Evolutionary conservation across 176 grass and related monocot genomes (phyloP).

Genomic region (Avena atlantica): DNA sequence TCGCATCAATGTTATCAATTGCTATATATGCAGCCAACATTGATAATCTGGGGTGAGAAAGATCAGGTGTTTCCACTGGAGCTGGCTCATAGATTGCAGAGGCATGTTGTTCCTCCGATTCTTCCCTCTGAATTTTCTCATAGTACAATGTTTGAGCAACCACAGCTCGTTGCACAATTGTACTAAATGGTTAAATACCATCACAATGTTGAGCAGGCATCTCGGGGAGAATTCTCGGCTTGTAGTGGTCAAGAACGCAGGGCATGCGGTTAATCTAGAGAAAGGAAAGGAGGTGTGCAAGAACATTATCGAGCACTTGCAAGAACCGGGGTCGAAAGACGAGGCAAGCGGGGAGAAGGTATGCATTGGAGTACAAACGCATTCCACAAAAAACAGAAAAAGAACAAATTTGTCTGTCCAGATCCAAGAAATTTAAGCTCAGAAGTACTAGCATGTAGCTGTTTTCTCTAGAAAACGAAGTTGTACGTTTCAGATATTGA

Average conservation of each 20-base stretch:
- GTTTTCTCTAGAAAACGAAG: background rate
- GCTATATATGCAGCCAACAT: conserved; percentile 49
- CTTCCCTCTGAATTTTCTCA: background rate
- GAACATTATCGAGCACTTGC: conserved; percentile 55
- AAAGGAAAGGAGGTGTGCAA: conserved; percentile 69
- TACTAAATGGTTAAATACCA: background rate
- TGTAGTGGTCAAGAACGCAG: conserved; percentile 71
- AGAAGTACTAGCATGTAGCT: background rate
- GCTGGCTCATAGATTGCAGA: conserved; percentile 81
- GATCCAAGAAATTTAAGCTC: background rate
- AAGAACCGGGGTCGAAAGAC: background rate
- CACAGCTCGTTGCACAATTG: background rate
- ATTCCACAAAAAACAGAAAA: background rate
- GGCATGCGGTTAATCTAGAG: conserved; percentile 89
- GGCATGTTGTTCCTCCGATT: conserved; percentile 42
- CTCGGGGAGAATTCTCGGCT: conserved; percentile 67
- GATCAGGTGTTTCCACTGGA: conserved; percentile 89
- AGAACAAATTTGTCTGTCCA: background rate
- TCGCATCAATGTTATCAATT: background rate
- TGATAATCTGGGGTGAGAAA: conserved; percentile 89
- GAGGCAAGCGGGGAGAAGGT: conserved; percentile 19
- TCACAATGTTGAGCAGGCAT: conserved; percentile 53
- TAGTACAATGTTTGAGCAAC: background rate
- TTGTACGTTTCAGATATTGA: background rate
- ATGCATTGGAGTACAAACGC: background rate